Conservation (phyloP, 805 yeast genomes). For the Candida wancherniae region DNA sequence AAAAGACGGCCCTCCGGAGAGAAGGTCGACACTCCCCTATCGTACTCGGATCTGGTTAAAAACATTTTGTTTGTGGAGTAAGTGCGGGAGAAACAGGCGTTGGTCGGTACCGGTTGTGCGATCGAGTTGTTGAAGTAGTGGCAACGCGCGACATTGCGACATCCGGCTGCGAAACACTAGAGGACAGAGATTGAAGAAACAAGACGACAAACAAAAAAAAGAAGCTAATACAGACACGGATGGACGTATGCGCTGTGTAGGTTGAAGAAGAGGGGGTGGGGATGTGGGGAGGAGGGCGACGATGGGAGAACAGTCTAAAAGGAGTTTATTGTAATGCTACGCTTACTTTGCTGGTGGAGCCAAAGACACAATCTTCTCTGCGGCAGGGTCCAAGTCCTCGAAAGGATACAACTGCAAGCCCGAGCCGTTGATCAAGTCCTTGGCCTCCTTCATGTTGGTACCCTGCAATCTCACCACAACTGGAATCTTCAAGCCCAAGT, state of each 20-base stretch:
- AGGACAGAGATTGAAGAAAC: too few species aligned
- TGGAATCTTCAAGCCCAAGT: constrained; percentile 85
- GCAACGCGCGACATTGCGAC: constrained; percentile 12
- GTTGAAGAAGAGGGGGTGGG: background rate
- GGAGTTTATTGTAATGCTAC: too few species aligned
- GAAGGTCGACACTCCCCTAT: constrained; percentile 97
- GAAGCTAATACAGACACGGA: too few species aligned
- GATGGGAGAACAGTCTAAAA: background rate
- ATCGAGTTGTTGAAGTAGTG: constrained; percentile 5
- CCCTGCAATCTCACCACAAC: constrained; percentile 98
- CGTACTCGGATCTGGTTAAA: constrained; percentile 98
- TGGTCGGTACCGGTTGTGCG: constrained; percentile 1
- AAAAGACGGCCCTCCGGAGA: constrained; percentile 98
- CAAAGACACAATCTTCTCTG: constrained; percentile 86
- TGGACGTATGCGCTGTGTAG: background rate
- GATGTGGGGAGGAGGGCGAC: background rate
- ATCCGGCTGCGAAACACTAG: constrained; percentile 12
- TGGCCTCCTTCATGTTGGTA: constrained; percentile 88
- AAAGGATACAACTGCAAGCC: constrained; percentile 90
- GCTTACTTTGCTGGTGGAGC: constrained; percentile 26
- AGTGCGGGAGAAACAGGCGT: constrained; percentile 2
- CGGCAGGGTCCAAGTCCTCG: constrained; percentile 95
- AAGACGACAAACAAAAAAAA: too few species aligned
- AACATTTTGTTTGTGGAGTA: constrained; percentile 52
- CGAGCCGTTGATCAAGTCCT: constrained; percentile 75